These are phyloP conservation scores for Eucalyptus leucophloia DNA, from an alignment of 345 rosid genomes.

Conservation along the genomic window DNA sequence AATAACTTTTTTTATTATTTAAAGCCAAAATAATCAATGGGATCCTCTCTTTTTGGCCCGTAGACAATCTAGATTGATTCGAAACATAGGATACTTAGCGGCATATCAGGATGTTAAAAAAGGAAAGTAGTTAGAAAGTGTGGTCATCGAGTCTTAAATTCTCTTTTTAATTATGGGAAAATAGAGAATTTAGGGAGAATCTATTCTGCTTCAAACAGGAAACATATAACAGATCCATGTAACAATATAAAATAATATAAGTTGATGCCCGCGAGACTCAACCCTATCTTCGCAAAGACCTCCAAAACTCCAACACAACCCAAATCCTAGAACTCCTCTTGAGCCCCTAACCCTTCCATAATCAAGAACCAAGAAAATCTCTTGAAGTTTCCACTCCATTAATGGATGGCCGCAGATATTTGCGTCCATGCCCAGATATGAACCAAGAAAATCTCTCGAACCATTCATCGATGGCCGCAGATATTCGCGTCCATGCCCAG, in stretches of 20 bases:
- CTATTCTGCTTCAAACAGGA: background rate
- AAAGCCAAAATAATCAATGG: background rate
- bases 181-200: background rate
- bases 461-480: background rate
- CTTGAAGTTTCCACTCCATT: background rate
- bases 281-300: background rate
- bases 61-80: too few relatives aligned
- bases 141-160: background rate
- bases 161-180: background rate
- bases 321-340: background rate
- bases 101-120: background rate
- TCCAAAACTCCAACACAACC: background rate
- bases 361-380: background rate
- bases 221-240: too few relatives aligned
- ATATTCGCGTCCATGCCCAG: background rate
- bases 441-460: background rate
- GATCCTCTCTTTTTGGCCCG: background rate
- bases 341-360: background rate
- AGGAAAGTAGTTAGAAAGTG: background rate
- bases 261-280: background rate
- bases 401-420: background rate
- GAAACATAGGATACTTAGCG: too few relatives aligned
- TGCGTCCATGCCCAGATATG: background rate
- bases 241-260: background rate
- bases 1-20: background rate